These are phyloP conservation scores for Penicillium sp. DNA, from an alignment of 2,329 filamentous ascomycete species.

Conservation along the genomic window DNA sequence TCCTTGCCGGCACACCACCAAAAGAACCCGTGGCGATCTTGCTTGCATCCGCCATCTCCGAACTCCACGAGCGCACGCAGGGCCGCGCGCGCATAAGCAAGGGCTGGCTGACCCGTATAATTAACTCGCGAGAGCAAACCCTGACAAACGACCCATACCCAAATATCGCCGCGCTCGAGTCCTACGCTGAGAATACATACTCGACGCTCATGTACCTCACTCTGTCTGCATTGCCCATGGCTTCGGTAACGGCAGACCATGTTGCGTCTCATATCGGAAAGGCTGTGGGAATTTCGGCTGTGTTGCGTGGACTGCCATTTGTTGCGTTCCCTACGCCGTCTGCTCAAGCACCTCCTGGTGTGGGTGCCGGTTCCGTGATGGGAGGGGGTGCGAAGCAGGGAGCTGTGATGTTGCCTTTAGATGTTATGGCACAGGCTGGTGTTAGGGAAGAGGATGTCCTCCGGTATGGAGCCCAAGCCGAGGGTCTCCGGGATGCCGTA, in stretches of 20 bases:
- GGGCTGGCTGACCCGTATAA: slow-evolving; percentile 73
- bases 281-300: slow-evolving; percentile 79
- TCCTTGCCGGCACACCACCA: slow-evolving; percentile 73
- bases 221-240: slow-evolving; percentile 72
- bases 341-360: slow-evolving; percentile 54
- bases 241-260: slow-evolving; percentile 83
- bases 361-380: slow-evolving; percentile 35
- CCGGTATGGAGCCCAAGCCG: slow-evolving; percentile 71
- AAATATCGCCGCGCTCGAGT: slow-evolving; percentile 70
- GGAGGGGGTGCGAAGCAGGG: slow-evolving; percentile 52
- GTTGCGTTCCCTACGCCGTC: slow-evolving; percentile 73
- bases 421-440: slow-evolving; percentile 79
- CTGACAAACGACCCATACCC: slow-evolving; percentile 81
- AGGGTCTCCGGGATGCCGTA: slow-evolving; percentile 81
- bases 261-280: slow-evolving; percentile 94
- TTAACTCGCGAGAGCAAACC: slow-evolving; percentile 77
- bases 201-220: slow-evolving; percentile 88
- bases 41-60: slow-evolving; percentile 68
- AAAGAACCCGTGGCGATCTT: slow-evolving; percentile 89
- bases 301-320: slow-evolving; percentile 82
- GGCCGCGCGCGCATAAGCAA: slow-evolving; percentile 56
- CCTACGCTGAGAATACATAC: slow-evolving; percentile 92
- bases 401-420: slow-evolving; percentile 75
- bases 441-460: slow-evolving; percentile 89
- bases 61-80: slow-evolving; percentile 49